These are phyloP conservation scores for Sphagnum fallax DNA, from an alignment of 228 moss, liverwort and hornwort genomes.

Conservation along the genomic window DNA sequence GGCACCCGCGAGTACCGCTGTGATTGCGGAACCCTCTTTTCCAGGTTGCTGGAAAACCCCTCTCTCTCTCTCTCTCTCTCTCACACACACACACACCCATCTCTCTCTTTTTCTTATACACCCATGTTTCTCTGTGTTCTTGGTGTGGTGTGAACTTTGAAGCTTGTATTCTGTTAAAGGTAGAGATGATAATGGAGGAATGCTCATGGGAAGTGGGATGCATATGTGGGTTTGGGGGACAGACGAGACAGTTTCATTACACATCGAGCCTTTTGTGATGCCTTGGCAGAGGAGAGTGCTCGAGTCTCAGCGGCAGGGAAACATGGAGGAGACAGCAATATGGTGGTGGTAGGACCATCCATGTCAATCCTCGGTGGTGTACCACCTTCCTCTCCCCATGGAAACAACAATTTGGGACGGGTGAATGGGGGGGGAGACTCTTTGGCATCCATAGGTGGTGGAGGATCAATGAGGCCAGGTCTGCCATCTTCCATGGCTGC, in stretches of 20 bases:
- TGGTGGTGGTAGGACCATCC: slow-evolving; percentile 68
- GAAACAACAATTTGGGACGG: slow-evolving; percentile 43
- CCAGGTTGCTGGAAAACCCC: slow-evolving; percentile 40
- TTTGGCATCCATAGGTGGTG: slow-evolving; percentile 34
- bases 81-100: too few relatives aligned
- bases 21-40: slow-evolving; percentile 98
- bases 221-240: neutral
- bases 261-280: slow-evolving; percentile 98
- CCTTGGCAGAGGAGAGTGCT: slow-evolving; percentile 98
- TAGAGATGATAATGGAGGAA: too few relatives aligned
- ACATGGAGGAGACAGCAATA: slow-evolving; percentile 76
- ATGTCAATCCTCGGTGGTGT: slow-evolving; percentile 64
- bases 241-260: slow-evolving; percentile 99
- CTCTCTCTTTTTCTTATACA: too few relatives aligned
- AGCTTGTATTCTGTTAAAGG: too few relatives aligned
- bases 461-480: slow-evolving; percentile 57
- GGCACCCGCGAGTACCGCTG: slow-evolving; percentile 99
- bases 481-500: slow-evolving; percentile 40
- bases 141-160: too few relatives aligned
- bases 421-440: slow-evolving; percentile 52
- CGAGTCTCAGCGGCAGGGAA: slow-evolving; percentile 80
- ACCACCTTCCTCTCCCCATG: slow-evolving; percentile 78
- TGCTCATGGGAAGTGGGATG: too few relatives aligned
- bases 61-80: too few relatives aligned
- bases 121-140: too few relatives aligned